Evolutionary conservation across 2,329 filamentous ascomycete species (phyloP).

Genomic region (Verticillium longisporum): DNA sequence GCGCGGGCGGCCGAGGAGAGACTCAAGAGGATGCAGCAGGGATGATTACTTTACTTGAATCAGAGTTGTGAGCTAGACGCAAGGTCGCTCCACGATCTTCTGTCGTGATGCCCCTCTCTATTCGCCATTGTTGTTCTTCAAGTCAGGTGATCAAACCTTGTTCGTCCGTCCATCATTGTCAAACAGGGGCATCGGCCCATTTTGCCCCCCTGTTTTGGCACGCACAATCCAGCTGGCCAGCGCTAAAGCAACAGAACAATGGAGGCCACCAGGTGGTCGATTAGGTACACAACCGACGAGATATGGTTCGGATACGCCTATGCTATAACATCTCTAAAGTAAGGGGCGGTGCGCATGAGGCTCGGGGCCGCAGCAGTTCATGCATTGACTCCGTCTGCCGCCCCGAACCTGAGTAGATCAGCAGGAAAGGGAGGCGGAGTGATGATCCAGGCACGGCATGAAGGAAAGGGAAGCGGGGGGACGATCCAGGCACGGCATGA

Average conservation of each 20-base stretch:
- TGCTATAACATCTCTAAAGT: not conserved
- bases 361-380: not conserved
- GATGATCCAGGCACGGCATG: not conserved
- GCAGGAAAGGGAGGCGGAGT: too few relatives aligned
- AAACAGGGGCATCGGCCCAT: too few relatives aligned
- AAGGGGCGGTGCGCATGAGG: not conserved
- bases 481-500: not conserved
- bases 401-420: too few relatives aligned
- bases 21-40: slow-evolving; percentile 59
- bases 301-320: not conserved
- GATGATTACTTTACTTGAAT: slow-evolving; percentile 2
- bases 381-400: not conserved
- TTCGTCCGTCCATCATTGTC: too few relatives aligned
- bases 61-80: not conserved
- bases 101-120: too few relatives aligned
- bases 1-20: slow-evolving; percentile 89
- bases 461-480: too few relatives aligned
- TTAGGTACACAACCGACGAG: not conserved
- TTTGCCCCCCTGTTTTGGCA: too few relatives aligned
- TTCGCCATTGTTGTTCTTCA: too few relatives aligned
- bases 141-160: too few relatives aligned
- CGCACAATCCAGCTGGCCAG: too few relatives aligned
- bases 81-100: not conserved
- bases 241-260: too few relatives aligned
- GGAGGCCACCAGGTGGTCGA: not conserved